Evolutionary conservation across 78 protist species (phyloP).

Genomic region (Dictyostelium capitatum): DNA sequence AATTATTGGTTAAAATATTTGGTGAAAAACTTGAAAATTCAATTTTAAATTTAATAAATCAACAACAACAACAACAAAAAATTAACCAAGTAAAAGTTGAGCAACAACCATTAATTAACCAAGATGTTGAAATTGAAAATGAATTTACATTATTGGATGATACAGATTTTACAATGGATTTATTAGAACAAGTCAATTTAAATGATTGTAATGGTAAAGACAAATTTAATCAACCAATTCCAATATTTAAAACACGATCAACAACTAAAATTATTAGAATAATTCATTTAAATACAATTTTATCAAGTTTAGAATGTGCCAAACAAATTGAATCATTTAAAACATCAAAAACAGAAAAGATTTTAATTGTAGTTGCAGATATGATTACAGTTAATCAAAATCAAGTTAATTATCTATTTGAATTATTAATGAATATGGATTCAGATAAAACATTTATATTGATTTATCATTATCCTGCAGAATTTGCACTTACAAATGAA

Average conservation of each 20-base stretch:
- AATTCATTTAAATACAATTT: slow-evolving; percentile 3
- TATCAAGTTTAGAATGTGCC: slow-evolving; percentile 37
- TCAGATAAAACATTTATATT: slow-evolving; percentile 1
- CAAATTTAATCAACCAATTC: too few relatives aligned
- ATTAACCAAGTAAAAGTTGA: neutral
- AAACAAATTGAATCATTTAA: slow-evolving; percentile 8
- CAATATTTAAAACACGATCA: too few relatives aligned
- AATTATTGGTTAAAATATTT: neutral
- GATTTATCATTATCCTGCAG: slow-evolving; percentile 67
- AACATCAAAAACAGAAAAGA: neutral
- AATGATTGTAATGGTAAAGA: too few relatives aligned
- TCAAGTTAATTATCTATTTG: slow-evolving; percentile 34
- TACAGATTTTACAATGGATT: too few relatives aligned
- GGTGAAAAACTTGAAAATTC: neutral
- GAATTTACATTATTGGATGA: neutral
- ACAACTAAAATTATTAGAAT: neutral
- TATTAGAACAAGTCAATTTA: too few relatives aligned
- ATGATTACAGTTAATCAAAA: slow-evolving; percentile 39
- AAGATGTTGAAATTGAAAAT: neutral
- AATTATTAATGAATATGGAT: neutral
- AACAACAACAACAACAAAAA: neutral
- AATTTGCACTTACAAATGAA: slow-evolving; percentile 40
- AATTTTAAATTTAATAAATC: neutral
- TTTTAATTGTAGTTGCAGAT: slow-evolving; percentile 51
- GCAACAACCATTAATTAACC: neutral